These are phyloP conservation scores for Ganoderma resinaceum DNA, from an alignment of 1,284 basidiomycete genomes.

Conservation along the genomic window DNA sequence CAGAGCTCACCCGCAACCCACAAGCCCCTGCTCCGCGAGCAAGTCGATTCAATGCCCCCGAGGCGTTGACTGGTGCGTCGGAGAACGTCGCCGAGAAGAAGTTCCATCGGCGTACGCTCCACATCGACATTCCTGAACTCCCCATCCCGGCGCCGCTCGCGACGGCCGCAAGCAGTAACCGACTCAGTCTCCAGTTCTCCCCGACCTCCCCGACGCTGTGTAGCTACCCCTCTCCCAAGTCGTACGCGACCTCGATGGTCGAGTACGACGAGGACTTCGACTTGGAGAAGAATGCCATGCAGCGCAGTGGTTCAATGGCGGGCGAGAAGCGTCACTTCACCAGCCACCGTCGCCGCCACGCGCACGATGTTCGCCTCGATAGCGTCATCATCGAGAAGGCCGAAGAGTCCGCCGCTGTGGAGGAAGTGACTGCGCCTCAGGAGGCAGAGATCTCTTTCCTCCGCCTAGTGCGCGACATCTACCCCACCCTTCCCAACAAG, in stretches of 20 bases:
- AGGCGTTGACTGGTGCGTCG: constrained; percentile 39
- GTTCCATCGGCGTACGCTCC: constrained; percentile 41
- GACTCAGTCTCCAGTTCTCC: constrained; percentile 68
- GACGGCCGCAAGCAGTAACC: constrained; percentile 38
- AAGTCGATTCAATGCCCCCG: constrained; percentile 47
- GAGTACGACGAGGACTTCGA: constrained; percentile 48
- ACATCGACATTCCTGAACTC: constrained; percentile 40
- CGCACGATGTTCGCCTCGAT: constrained; percentile 47
- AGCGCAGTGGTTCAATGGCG: constrained; percentile 31
- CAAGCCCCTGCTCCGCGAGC: constrained; percentile 38
- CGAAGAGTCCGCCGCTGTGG: constrained; percentile 18
- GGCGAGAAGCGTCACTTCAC: constrained; percentile 27
- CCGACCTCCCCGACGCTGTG: constrained; percentile 51
- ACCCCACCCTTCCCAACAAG: constrained; percentile 82
- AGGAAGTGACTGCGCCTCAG: constrained; percentile 32
- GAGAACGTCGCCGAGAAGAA: constrained; percentile 26
- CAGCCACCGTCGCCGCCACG: constrained; percentile 46
- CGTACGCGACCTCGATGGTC: constrained; percentile 38
- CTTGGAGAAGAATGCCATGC: constrained; percentile 37
- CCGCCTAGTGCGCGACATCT: constrained; percentile 63
- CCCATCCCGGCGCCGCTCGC: constrained; percentile 35
- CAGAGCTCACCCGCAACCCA: constrained; percentile 59
- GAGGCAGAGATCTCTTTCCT: constrained; percentile 45
- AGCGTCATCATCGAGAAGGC: constrained; percentile 44
- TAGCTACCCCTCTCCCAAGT: constrained; percentile 43